Base-by-base conservation (phyloP, 1,284 basidiomycete species). In the Ustilago hordei region DNA sequence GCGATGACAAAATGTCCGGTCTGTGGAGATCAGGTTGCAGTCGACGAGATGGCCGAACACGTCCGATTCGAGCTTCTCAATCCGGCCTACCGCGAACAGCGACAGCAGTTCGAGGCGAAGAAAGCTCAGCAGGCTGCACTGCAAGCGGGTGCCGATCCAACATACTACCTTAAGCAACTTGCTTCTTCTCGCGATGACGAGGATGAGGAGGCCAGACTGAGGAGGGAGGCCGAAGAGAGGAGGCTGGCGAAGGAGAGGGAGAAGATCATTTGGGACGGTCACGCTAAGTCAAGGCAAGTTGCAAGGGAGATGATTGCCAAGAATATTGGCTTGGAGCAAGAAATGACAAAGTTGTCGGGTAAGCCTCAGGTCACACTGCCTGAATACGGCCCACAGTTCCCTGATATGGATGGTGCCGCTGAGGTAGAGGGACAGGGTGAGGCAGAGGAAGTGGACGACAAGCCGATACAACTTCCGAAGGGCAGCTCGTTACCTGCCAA, bases 51-150 rank as follows among this genome's bases (percentile, higher is more conserved):
- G 71, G 91, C 95, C 79, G 95, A 99, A 86, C 97, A 99, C 87
- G 96, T 98, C 90, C 93, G 97, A 84, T 98, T 99, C 86, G 97
- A 99, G 87, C 88, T 98, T 57, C 90, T 99, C 81, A 95, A 99
- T 87, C 97, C 97, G 47, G 91, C 92, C 84, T 85, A 78, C 61
- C 80, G 84, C 63, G 81, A 85, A 61, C 82, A 86, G 67, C 74
- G 83, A 15, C 64, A 70, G 38, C 77, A 83, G 50, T 67, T 86
- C 13, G 84, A 86, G 58, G 64, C 75, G 28, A 80, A 80, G 52
- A 78, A 79, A 55, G 82, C 84, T 12, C 81, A 85, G 60, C 84
- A 86, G 50, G 76, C 80, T 9, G 68, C 78, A 11, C 67, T 86
- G 0, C 79, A 77, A 9, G 72, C 79, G 12, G 84, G 84, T 23